Base-by-base conservation (phyloP, 306 rosid genomes). In the Cicer arietinum region DNA sequence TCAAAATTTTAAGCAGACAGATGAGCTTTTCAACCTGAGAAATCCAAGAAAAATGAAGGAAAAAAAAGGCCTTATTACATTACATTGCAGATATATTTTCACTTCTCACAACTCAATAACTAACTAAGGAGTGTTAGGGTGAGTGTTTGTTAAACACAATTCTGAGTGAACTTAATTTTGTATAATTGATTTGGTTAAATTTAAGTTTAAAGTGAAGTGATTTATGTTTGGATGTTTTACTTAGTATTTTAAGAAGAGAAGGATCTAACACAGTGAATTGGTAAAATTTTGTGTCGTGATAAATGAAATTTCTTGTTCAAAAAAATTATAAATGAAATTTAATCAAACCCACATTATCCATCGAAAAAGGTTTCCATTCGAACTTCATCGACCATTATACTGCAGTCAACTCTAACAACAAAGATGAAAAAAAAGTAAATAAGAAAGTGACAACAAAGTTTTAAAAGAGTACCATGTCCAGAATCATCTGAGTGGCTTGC, bases 401-500 rank as follows among this genome's bases (percentile, higher is more conserved):
- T n/a, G 56, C 61, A 47, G 48, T 59, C 43, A 60, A 74, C 64
- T 43, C 53, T 73, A 64, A 81, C 43, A 74, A 69, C 39, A 68
- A 3, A 50, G 9, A 35, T n/a, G 40, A 11, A 50, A 17, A 7
- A 17, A 44, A 67, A 67, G 39, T 64, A 64, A 51, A 59, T 40
- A 53, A 43, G 3, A 12, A 41, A 30, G 46, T 61, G 44, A 63
- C 14, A 59, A 72, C 10, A 53, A 30, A 7, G 43, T 73, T 74
- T 40, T 64, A 61, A 65, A 64, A 63, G 16, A 35, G 64, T 89
- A 93, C 95, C 96, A 14, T 88, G 86, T 77, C 86, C 87, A 64
- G 80, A 68, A 74, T 85, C 89, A 77, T 85, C 84, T 51, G 77
- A 81, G 79, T 89, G 90, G 81, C 82, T 71, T 22, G 84, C 69